These are phyloP conservation scores for Atkinsonella texensis DNA, from an alignment of 2,329 filamentous ascomycete genomes.

Conservation along the genomic window DNA sequence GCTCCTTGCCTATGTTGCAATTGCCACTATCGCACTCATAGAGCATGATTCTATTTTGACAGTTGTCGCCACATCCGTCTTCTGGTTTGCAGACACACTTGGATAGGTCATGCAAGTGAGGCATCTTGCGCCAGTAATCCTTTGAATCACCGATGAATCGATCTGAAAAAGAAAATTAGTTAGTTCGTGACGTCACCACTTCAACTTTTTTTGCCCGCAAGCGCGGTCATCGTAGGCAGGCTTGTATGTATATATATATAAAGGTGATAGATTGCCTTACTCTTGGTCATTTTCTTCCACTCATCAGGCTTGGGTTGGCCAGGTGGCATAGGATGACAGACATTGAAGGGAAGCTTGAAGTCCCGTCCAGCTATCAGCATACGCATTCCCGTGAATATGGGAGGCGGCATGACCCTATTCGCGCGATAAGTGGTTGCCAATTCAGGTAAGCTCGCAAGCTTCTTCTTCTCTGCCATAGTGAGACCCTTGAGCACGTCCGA, in stretches of 20 bases:
- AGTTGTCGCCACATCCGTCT: slow-evolving; percentile 75
- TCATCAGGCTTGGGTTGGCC: slow-evolving; percentile 87
- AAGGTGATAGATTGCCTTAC: slow-evolving; percentile 30
- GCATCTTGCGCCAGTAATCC: slow-evolving; percentile 68
- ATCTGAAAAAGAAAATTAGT: slow-evolving; percentile 37
- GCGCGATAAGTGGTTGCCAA: slow-evolving; percentile 32
- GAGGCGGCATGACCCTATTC: slow-evolving; percentile 55
- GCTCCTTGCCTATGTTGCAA: slow-evolving; percentile 62
- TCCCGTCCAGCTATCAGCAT: slow-evolving; percentile 61
- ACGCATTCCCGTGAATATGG: slow-evolving; percentile 66
- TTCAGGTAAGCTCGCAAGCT: slow-evolving; percentile 34
- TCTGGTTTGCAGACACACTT: slow-evolving; percentile 69
- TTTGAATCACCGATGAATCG: slow-evolving; percentile 80
- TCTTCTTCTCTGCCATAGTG: slow-evolving; percentile 39
- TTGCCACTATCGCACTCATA: slow-evolving; percentile 92
- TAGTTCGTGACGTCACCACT: not conserved
- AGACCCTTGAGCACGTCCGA: slow-evolving; percentile 35
- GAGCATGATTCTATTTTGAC: slow-evolving; percentile 91
- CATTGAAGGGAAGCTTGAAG: slow-evolving; percentile 81
- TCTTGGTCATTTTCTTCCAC: slow-evolving; percentile 85
- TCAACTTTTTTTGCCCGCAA: not conserved
- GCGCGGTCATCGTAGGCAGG: not conserved
- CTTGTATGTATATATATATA: not conserved
- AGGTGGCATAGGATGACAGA: slow-evolving; percentile 76
- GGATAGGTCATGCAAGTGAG: slow-evolving; percentile 59